phyloP scores from a whole-genome alignment of 495 filamentous ascomycete species.

The Penicillium verhagenii region DNA sequence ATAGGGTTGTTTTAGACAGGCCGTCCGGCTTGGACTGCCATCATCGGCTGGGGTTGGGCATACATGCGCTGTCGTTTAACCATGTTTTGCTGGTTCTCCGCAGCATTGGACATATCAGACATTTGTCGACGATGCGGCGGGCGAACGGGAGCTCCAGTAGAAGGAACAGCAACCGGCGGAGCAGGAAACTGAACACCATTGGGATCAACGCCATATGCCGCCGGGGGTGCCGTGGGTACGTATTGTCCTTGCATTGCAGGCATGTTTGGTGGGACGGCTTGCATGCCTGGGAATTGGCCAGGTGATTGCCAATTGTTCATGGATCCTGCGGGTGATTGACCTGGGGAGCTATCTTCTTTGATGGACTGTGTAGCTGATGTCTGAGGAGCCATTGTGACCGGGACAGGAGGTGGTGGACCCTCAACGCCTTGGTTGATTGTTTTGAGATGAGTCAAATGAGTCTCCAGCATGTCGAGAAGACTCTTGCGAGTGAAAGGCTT shows the following conservation, averaged over 20 bases:
- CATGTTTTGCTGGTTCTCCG: constrained; percentile 52
- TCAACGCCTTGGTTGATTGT: constrained; percentile 58
- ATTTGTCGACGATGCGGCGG: constrained; percentile 61
- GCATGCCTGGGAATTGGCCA: constrained; percentile 61
- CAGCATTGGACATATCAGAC: constrained; percentile 61
- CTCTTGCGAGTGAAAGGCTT: constrained; percentile 98
- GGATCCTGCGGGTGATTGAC: constrained; percentile 68
- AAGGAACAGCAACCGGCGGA: constrained; percentile 48
- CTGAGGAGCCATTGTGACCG: constrained; percentile 51
- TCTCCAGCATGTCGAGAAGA: constrained; percentile 85
- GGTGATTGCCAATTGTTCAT: constrained; percentile 74
- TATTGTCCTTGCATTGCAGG: constrained; percentile 53
- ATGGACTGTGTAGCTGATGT: constrained; percentile 58
- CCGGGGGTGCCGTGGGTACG: constrained; percentile 39
- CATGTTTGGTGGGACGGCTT: constrained; percentile 52
- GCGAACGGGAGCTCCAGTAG: constrained; percentile 36
- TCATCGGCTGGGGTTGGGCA: constrained; percentile 45
- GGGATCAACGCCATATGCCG: constrained; percentile 50
- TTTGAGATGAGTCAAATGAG: constrained; percentile 79
- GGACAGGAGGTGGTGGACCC: constrained; percentile 41
- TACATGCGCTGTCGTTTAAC: constrained; percentile 66
- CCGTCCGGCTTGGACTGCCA: constrained; percentile 45
- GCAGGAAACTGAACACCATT: constrained; percentile 52
- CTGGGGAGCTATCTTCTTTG: constrained; percentile 82
- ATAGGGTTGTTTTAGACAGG: constrained; percentile 25